phyloP scores from a whole-genome alignment of 768 basidiomycete species.

The Kwoniella sp. region DNA sequence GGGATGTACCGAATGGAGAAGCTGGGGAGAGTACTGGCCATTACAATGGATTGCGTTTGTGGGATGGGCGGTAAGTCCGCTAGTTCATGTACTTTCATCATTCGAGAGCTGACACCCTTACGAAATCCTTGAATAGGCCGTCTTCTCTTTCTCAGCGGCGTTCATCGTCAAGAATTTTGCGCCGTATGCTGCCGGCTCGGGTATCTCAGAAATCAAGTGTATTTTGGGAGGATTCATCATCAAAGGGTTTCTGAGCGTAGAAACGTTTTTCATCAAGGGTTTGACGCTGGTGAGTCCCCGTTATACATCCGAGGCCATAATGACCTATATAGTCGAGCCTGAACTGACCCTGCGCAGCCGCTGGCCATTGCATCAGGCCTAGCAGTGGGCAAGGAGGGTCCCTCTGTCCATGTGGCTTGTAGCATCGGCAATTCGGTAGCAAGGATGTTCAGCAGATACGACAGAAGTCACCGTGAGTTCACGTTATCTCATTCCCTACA shows the following conservation, averaged over 20 bases:
- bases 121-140: constrained; percentile 62
- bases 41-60: constrained; percentile 81
- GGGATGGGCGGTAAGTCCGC: constrained; percentile 74
- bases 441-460: constrained; percentile 76
- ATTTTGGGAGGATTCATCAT: constrained; percentile 96
- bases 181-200: constrained; percentile 94
- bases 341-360: constrained; percentile 64
- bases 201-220: constrained; percentile 98
- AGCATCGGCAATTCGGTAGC: constrained; percentile 91
- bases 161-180: constrained; percentile 86
- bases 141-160: constrained; percentile 82
- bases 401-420: constrained; percentile 95
- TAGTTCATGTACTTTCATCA: neutral
- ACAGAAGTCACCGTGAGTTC: constrained; percentile 78
- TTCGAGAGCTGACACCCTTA: neutral
- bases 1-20: constrained; percentile 85
- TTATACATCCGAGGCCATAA: too few species aligned
- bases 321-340: neutral
- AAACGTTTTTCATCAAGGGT: constrained; percentile 91
- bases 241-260: constrained; percentile 87
- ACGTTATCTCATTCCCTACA: too few species aligned
- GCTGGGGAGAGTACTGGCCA: constrained; percentile 73
- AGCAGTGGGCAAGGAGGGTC: constrained; percentile 97
- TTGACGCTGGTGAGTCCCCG: constrained; percentile 77
- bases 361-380: constrained; percentile 94